Conservation (phyloP, 2,329 filamentous ascomycete species). For the Raffaelea arxii region DNA sequence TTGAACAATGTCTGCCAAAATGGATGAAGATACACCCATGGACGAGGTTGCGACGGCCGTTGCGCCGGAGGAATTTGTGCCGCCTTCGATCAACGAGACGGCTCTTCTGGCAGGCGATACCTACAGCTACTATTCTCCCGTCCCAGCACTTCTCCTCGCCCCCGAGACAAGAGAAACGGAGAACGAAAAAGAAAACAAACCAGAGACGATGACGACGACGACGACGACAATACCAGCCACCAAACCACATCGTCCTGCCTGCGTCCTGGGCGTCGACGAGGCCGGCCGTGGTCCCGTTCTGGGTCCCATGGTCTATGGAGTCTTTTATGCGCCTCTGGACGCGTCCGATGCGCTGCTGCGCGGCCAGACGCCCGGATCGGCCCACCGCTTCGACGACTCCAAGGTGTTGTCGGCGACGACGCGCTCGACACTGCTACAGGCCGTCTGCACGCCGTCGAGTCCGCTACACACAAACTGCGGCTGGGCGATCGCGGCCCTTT, state of each 20-base stretch:
- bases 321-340: conserved; percentile 66
- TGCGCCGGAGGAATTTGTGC: conserved; percentile 41
- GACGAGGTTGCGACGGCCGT: conserved; percentile 20
- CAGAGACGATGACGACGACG: conserved; percentile 4
- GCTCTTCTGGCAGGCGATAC: conserved; percentile 54
- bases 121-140: conserved; percentile 61
- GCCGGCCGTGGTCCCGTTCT: conserved; percentile 91
- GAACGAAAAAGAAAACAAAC: no score
- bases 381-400: conserved; percentile 85
- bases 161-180: no score
- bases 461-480: conserved; percentile 52
- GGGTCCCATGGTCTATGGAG: conserved; percentile 64
- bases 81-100: conserved; percentile 55
- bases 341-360: conserved; percentile 66
- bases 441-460: conserved; percentile 53
- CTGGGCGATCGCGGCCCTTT: conserved; percentile 75
- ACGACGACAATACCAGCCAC: conserved; percentile 19
- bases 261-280: conserved; percentile 84
- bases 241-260: no score
- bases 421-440: conserved; percentile 59
- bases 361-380: conserved; percentile 6
- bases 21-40: conserved; percentile 26
- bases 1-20: background rate
- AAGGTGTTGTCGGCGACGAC: conserved; percentile 80
- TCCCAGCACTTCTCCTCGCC: conserved; percentile 49